phyloP scores from a whole-genome alignment of 371 early-diverging fungal species.

The Polyrhizophydium stewartii region DNA sequence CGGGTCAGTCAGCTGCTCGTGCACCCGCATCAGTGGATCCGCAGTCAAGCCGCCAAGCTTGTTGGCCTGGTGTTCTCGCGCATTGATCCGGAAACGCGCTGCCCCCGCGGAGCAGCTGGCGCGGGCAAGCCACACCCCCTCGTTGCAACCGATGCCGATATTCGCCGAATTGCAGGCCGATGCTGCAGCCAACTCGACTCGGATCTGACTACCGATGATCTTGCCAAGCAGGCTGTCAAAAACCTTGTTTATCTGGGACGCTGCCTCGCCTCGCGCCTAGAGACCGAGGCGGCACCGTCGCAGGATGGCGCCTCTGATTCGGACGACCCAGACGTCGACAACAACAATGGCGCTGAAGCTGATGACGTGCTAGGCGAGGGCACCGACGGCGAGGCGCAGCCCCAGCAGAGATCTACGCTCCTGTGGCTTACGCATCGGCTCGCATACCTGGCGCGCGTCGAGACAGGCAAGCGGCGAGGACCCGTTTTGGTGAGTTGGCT shows the following conservation, averaged over 20 bases:
- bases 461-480: slow-evolving; percentile 48
- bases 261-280: background rate
- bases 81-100: slow-evolving; percentile 44
- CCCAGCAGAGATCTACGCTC: slow-evolving; percentile 37
- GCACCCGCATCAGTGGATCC: slow-evolving; percentile 88
- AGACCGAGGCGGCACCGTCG: background rate
- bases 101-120: background rate
- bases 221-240: slow-evolving; percentile 86
- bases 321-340: slow-evolving; percentile 22
- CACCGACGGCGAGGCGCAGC: slow-evolving; percentile 8
- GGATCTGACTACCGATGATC: slow-evolving; percentile 63
- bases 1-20: slow-evolving; percentile 15
- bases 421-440: slow-evolving; percentile 62
- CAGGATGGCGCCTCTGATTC: background rate
- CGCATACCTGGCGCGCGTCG: slow-evolving; percentile 61
- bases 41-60: slow-evolving; percentile 63
- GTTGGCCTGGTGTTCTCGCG: slow-evolving; percentile 74
- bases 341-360: slow-evolving; percentile 26
- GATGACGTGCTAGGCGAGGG: slow-evolving; percentile 24
- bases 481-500: slow-evolving; percentile 41
- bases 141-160: slow-evolving; percentile 34
- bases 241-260: slow-evolving; percentile 81
- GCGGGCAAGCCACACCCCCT: slow-evolving; percentile 15
- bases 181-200: slow-evolving; percentile 65
- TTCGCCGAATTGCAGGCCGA: slow-evolving; percentile 54